phyloP scores from a whole-genome alignment of 208 protist genomes.

The Wallacemonas sp. region DNA sequence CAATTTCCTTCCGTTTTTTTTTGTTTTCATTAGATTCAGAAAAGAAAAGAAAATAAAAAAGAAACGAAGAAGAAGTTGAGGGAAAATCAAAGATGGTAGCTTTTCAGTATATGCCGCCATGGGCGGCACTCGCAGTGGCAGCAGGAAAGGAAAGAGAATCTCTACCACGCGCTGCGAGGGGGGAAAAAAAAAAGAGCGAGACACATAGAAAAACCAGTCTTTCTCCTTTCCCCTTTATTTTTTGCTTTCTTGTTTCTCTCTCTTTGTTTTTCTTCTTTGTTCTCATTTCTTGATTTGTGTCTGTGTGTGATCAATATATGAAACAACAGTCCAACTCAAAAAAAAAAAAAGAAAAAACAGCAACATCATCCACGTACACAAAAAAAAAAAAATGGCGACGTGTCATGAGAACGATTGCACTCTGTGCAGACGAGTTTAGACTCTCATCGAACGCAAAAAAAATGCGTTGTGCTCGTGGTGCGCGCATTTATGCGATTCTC shows the following conservation, averaged over 20 bases:
- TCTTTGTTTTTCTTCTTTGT: slow-evolving; percentile 11
- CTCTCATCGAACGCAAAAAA: neutral
- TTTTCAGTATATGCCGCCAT: no score
- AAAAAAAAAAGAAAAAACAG: neutral
- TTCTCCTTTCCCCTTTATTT: slow-evolving; percentile 16
- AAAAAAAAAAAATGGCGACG: neutral
- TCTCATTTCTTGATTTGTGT: no score
- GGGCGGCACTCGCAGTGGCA: no score
- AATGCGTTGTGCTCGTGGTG: no score
- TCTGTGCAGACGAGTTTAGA: neutral
- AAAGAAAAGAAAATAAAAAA: neutral
- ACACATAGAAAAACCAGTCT: neutral
- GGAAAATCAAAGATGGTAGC: no score
- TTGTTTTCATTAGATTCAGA: slow-evolving; percentile 7
- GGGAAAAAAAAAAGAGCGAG: neutral
- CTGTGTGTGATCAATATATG: neutral
- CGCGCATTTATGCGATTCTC: no score
- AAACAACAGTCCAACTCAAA: neutral
- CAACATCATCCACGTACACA: neutral
- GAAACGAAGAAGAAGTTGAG: neutral
- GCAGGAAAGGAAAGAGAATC: no score
- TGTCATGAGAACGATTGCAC: no score
- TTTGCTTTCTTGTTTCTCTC: no score
- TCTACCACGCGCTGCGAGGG: no score
- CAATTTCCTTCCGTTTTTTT: slow-evolving; percentile 4